Conservation (phyloP, 1,139 yeast species). For the Candida sp. region DNA sequence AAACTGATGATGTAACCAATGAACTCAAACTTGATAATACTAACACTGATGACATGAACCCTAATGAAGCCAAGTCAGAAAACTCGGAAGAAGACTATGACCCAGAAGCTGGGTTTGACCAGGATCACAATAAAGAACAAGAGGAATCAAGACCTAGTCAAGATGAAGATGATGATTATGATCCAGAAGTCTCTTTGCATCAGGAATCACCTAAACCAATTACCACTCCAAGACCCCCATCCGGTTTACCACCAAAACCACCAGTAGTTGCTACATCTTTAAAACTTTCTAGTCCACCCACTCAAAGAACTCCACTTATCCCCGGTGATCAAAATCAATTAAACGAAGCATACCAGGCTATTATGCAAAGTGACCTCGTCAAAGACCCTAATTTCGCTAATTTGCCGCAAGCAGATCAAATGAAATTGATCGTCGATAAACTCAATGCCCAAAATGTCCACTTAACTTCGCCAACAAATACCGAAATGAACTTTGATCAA, state of each 20-base stretch:
- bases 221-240: constrained; percentile 8
- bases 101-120: constrained; percentile 14
- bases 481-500: constrained; percentile 30
- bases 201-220: not conserved
- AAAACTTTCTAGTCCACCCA: not conserved
- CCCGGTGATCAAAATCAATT: constrained; percentile 13
- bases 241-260: constrained; percentile 31
- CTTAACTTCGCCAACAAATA: constrained; percentile 11
- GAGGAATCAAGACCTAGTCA: too few relatives aligned
- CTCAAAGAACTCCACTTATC: constrained; percentile 7
- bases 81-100: constrained; percentile 18
- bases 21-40: not conserved
- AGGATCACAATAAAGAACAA: too few relatives aligned
- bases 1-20: not conserved
- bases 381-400: constrained; percentile 27
- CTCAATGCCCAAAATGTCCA: constrained; percentile 24
- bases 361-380: constrained; percentile 30
- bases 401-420: constrained; percentile 31
- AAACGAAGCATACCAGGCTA: constrained; percentile 31
- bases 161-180: constrained; percentile 10
- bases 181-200: constrained; percentile 6
- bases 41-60: constrained; percentile 1
- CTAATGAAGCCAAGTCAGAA: constrained; percentile 2
- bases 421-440: constrained; percentile 27
- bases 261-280: constrained; percentile 14